These are phyloP conservation scores for Pleurotus eryngii DNA, from an alignment of 768 basidiomycete species.

Conservation along the genomic window DNA sequence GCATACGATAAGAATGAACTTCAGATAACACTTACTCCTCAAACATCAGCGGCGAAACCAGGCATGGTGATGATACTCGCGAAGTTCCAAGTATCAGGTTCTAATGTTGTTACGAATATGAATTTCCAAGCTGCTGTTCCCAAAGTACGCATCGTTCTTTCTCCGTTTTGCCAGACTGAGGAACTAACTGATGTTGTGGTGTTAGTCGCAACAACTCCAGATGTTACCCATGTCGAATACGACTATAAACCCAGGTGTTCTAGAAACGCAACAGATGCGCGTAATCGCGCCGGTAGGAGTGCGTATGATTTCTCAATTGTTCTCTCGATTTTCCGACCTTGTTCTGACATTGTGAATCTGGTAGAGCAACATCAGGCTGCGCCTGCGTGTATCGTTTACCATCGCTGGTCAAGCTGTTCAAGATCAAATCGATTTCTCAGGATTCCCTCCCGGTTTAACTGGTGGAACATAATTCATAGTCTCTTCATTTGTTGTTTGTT, in stretches of 20 bases:
- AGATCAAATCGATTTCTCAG: slow-evolving; percentile 93
- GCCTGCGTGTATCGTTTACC: slow-evolving; percentile 81
- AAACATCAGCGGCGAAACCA: slow-evolving; percentile 75
- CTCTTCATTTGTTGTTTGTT: neutral
- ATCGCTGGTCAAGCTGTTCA: slow-evolving; percentile 67
- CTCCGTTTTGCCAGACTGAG: neutral
- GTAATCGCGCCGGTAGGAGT: slow-evolving; percentile 87
- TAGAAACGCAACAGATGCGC: slow-evolving; percentile 95
- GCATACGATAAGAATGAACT: slow-evolving; percentile 93
- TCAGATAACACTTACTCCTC: slow-evolving; percentile 86
- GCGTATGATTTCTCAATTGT: slow-evolving; percentile 28
- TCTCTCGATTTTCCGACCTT: slow-evolving; percentile 7
- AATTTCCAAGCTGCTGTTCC: slow-evolving; percentile 82
- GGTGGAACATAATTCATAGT: slow-evolving; percentile 25
- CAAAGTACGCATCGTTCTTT: slow-evolving; percentile 1
- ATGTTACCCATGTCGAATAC: slow-evolving; percentile 97
- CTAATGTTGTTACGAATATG: slow-evolving; percentile 52
- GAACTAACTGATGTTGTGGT: neutral
- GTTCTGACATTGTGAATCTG: neutral
- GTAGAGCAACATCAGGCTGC: slow-evolving; percentile 79
- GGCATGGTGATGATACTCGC: slow-evolving; percentile 90
- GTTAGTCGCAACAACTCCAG: slow-evolving; percentile 90
- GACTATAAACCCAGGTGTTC: slow-evolving; percentile 68
- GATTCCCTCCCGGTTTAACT: slow-evolving; percentile 79
- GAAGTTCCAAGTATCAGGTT: slow-evolving; percentile 71